Base-by-base conservation (phyloP, 2,329 filamentous ascomycete genomes). In the Claviceps citrina region DNA sequence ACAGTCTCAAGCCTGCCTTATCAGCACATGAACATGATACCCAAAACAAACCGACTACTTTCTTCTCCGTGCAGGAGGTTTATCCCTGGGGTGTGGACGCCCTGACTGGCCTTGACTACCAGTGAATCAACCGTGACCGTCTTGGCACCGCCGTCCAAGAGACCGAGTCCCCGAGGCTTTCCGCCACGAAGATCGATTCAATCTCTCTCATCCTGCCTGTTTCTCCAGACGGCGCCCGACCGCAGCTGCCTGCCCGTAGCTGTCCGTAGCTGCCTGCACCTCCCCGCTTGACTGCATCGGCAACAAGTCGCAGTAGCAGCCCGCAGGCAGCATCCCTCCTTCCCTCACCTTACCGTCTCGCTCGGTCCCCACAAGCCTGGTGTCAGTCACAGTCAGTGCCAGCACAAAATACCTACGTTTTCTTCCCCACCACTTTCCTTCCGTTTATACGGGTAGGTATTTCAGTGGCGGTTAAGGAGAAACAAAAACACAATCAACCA, bases 21-120 rank as follows among this genome's bases (percentile, higher is more conserved):
- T 45, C 35, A 48, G 46, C 50, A 41, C 46, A 51, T 47, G 59
- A 62, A 60, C 56, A 63, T 63, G 60, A 61, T 51, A 57, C 51
- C 53, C 48, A 55, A 59, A 54, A 52, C 49, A 48, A 51, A 47
- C 45, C 55, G 56, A 42, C 53, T 56, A 52, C 54, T 51, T 51
- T 54, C 53, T 52, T 62, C 58, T 61, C 58, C 60, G 50, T 54
- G 52, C 49, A 54, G 60, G 60, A 63, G 60, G 47, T 58, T 62
- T 43, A 51, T 59, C 43, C 59, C 58, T 46, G 57, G 59, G 59
- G 53, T 56, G 44, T 47, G 54, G 50, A 59, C 58, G 46, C 59
- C 59, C 50, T 62, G 60, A 62, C 56, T 54, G 36, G 40, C 34
- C 22, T 27, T 13, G 25, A 31, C n/a, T 25, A 20, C 25, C 31